Base-by-base conservation (phyloP, 176 grass and related monocot species). In the Bonia amplexicaulis region DNA sequence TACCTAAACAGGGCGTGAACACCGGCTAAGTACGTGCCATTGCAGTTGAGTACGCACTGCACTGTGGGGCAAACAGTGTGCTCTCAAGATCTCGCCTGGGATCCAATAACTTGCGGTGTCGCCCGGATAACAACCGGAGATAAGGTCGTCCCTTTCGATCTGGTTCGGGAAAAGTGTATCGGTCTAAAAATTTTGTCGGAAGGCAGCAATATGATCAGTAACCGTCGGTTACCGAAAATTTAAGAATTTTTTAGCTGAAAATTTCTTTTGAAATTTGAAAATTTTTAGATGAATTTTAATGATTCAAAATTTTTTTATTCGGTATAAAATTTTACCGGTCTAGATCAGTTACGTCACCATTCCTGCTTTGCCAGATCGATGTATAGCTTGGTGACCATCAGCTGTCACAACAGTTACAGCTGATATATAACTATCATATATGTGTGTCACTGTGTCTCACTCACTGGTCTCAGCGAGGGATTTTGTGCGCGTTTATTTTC, bases 171-270 rank as follows among this genome's bases (percentile, higher is more conserved):
- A 37, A 37, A 37, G 0, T 37, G 35, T 37, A 37, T 37, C 31
- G 2, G 35, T 37, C 35, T 37, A 37, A 37, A 37, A 37, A 37
- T 37, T 37, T 37, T 37, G 5, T 37, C 4, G 4, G 0, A 37
- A 5, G 35, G 0, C 5, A 37, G 35, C 0, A 5, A 37, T 37
- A 37, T 5, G 5, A 37, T 5, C 0, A 0, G 35, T 37, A 37
- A 37, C 35, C 5, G 5, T 4, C 3, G 3, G 4, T 37, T 37
- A 33, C 3, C 31, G 1, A 5, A 37, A 37, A 37, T 37, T 4
- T 37, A 0, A 5, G 2, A 37, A 37, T 0, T 37, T 5, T 37
- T 37, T 0, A 37, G 5, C 0, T 0, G 5, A 37, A 37, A 5
- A 5, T 37, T 37, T 37, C 0, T 33, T 33, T 33, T 33, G 31